Conservation (phyloP, 306 rosid genomes). For the Fragaria vesca region DNA sequence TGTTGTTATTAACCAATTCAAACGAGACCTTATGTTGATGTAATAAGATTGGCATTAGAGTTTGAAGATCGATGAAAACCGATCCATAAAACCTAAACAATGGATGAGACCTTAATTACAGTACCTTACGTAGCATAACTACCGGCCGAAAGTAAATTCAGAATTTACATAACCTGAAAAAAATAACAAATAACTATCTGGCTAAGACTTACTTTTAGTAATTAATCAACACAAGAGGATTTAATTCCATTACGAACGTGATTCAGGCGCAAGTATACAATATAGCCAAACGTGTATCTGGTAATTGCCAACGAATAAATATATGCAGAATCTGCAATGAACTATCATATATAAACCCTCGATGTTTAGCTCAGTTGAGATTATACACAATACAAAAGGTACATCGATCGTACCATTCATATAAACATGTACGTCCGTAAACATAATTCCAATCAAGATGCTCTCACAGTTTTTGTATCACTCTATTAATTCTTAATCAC, state of each 20-base stretch:
- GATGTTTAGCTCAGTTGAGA: not conserved
- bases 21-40: too few species aligned
- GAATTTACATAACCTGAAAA: too few species aligned
- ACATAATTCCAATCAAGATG: constrained; percentile 9
- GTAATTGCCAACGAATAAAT: not conserved
- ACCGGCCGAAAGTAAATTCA: not conserved
- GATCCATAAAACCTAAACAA: not conserved
- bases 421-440: not conserved
- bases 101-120: too few species aligned
- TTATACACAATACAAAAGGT: not conserved
- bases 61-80: not conserved
- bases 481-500: not conserved
- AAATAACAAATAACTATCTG: too few species aligned
- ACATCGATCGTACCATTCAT: constrained; percentile 13
- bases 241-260: not conserved
- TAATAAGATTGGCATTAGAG: too few species aligned
- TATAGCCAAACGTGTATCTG: not conserved
- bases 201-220: not conserved
- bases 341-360: too few species aligned
- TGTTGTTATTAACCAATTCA: too few species aligned
- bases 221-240: not conserved
- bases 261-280: not conserved
- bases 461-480: not conserved
- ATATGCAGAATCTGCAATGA: not conserved
- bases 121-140: not conserved